A percentile compares a stretch with the other conserved stretches of the same genome.
Conservation (phyloP, 192 early-diverging fungal genomes). For the Podila verticillata region DNA sequence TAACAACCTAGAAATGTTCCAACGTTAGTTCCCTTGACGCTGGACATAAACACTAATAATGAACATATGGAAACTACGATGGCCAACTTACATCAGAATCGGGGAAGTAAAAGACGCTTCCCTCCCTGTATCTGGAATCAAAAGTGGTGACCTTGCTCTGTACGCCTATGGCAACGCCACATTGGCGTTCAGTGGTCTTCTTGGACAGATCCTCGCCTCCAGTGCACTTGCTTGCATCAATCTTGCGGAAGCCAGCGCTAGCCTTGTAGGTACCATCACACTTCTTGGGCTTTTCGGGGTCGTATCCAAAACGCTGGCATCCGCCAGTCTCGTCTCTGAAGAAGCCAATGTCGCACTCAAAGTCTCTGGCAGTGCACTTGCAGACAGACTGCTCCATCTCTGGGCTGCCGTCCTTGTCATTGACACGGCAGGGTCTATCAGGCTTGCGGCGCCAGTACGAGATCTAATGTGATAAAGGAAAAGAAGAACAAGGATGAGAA, state of each 20-base stretch:
- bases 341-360: constrained; percentile 89
- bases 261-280: constrained; percentile 77
- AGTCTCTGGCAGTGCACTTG: constrained; percentile 82
- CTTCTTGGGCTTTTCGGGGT: constrained; percentile 78
- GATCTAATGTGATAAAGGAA: constrained; percentile 40
- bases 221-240: constrained; percentile 76
- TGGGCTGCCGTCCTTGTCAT: constrained; percentile 67
- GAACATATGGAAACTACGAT: not conserved
- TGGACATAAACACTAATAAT: not conserved
- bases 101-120: constrained; percentile 45
- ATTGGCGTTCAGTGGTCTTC: constrained; percentile 71
- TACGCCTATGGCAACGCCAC: constrained; percentile 63
- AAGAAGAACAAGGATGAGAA: not conserved
- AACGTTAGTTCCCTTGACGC: not conserved
- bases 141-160: constrained; percentile 40
- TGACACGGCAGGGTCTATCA: constrained; percentile 74
- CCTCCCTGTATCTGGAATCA: constrained; percentile 21
- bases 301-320: constrained; percentile 74
- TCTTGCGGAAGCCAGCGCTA: constrained; percentile 85
- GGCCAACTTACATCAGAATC: constrained; percentile 42
- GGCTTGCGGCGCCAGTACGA: constrained; percentile 81
- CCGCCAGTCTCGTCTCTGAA: constrained; percentile 74
- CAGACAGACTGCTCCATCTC: constrained; percentile 65
- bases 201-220: constrained; percentile 74
- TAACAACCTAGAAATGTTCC: constrained; percentile 24